Evolutionary conservation across 2,329 filamentous ascomycete genomes (phyloP).

Genomic region (Monosporascus sp.): DNA sequence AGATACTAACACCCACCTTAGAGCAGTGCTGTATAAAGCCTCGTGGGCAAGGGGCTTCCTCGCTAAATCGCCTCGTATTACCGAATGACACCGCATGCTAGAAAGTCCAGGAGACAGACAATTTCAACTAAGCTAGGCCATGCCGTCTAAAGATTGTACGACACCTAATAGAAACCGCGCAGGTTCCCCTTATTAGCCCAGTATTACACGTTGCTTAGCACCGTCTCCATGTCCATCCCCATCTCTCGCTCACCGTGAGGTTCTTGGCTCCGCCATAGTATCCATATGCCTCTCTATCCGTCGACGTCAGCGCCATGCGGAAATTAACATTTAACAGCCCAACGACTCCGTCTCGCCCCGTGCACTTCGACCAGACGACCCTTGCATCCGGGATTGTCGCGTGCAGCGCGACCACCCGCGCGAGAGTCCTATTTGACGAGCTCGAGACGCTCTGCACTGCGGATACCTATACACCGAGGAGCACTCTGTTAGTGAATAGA

Average conservation of each 20-base stretch:
- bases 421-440: constrained; percentile 3
- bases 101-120: too few species aligned
- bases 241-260: constrained; percentile 11
- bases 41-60: too few species aligned
- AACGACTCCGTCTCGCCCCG: not conserved
- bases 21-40: too few species aligned
- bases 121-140: too few species aligned
- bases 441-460: constrained; percentile 6
- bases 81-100: too few species aligned
- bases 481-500: not conserved
- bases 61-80: too few species aligned
- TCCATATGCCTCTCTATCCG: constrained; percentile 4
- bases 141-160: too few species aligned
- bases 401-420: constrained; percentile 9
- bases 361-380: constrained; percentile 15
- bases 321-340: constrained; percentile 18
- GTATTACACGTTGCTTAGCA: constrained; percentile 3
- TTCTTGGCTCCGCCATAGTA: constrained; percentile 14
- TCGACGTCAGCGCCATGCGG: constrained; percentile 12
- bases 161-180: too few species aligned
- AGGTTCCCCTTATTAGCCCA: too few species aligned
- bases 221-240: constrained; percentile 13
- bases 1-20: too few species aligned
- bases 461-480: constrained; percentile 1
- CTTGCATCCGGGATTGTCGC: constrained; percentile 8